Percentiles rank a stretch among this genome's conserved stretches.
These are phyloP conservation scores for Xerocomus brunneocitrinus DNA, from an alignment of 768 basidiomycete genomes.

Conservation along the genomic window DNA sequence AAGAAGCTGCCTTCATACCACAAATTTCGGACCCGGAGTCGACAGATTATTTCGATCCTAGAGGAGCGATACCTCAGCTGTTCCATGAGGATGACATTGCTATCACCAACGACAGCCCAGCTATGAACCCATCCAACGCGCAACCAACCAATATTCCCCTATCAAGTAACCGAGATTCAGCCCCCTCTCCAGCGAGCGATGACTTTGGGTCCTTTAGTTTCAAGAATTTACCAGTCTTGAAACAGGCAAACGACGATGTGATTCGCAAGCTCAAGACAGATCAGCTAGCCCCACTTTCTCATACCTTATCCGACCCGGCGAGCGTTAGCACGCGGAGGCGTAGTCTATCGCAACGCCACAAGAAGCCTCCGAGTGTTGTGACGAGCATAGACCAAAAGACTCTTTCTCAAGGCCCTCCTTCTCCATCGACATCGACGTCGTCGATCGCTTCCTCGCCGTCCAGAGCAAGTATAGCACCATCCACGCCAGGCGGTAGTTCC, in stretches of 20 bases:
- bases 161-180: constrained; percentile 38
- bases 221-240: constrained; percentile 93
- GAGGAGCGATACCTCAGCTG: constrained; percentile 84
- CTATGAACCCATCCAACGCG: constrained; percentile 20
- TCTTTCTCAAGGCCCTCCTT: constrained; percentile 74
- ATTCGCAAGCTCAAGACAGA: constrained; percentile 94
- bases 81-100: constrained; percentile 87
- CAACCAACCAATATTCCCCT: constrained; percentile 19
- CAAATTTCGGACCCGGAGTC: constrained; percentile 94
- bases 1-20: constrained; percentile 93
- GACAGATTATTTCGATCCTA: constrained; percentile 98
- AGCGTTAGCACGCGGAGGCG: constrained; percentile 61
- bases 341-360: constrained; percentile 77
- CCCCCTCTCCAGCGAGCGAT: constrained; percentile 60
- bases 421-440: constrained; percentile 86
- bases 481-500: constrained; percentile 60
- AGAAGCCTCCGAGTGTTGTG: constrained; percentile 75
- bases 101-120: constrained; percentile 49
- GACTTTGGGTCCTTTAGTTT: constrained; percentile 98
- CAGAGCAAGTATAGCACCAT: constrained; percentile 63
- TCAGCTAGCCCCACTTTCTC: constrained; percentile 72
- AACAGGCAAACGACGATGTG: constrained; percentile 98
- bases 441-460: constrained; percentile 90
- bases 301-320: constrained; percentile 64
- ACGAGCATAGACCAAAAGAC: constrained; percentile 63